Evolutionary conservation across 192 early-diverging fungal genomes (phyloP), one percentile per base, ranked within the genome.

Genomic region (Coemansia sp.): DNA sequence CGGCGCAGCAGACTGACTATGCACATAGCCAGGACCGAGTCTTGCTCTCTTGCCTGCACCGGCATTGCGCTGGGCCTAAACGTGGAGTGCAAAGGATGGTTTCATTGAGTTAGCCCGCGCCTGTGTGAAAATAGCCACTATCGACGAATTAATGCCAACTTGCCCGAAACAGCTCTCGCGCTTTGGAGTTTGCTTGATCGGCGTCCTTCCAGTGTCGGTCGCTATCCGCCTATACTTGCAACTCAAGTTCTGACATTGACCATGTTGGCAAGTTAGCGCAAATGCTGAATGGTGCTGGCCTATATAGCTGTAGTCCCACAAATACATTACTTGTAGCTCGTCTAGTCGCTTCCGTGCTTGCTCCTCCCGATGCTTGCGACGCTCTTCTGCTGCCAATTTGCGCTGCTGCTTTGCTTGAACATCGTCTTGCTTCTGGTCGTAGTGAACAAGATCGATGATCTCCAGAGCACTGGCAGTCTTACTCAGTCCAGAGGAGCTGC

Each of bases 131-230:
- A 87, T 36, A 89, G 50, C 85, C 88, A 43, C 91, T 92, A 18
- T 90, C 89, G 1, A 72, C 52, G 56, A 11, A 43, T 23, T 21
- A n/a, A 13, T 18, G 21, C 12, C 8, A 23, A 60, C 69, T 35
- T 72, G 66, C 84, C 26, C 94, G 69, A 62, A 96, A 92, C 42
- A 81, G 81, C 39, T 85, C 87, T 8, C 94, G 85, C 39, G 96
- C 57, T 39, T 69, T 68, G 62, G 91, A 87, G 28, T 91, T 94
- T 31, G 84, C 73, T 7, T 85, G 70, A 66, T 94, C 96, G 0
- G 93, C 85, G 69, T 97, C 89, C 26, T 74, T 85, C 93, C 93
- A 95, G 39, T 88, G 84, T 14, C 74, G 69, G n/a, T 94, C 85
- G 55, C 85, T 93, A 4, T 85, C 73, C 10, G 72, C 72, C 72